phyloP scores from a whole-genome alignment of 768 basidiomycete species.

The Psilocybe tampanensis region DNA sequence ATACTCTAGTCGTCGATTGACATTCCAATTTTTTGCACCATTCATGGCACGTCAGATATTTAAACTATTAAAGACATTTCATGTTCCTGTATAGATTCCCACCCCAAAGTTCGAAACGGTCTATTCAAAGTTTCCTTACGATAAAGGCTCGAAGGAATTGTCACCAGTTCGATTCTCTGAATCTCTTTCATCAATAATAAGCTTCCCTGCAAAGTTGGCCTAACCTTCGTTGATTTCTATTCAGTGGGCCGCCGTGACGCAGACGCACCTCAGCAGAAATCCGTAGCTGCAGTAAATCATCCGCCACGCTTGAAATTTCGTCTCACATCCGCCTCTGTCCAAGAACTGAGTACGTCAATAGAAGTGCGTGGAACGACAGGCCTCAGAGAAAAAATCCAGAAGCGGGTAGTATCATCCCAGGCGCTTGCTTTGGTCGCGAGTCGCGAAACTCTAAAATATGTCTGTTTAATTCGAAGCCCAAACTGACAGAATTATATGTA shows the following conservation, averaged over 20 bases:
- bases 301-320: conserved; percentile 1
- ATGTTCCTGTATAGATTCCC: not conserved
- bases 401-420: not conserved
- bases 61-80: not conserved
- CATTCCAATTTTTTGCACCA: not conserved
- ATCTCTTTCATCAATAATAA: not conserved
- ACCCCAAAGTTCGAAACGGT: too few species aligned
- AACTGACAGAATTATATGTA: not conserved
- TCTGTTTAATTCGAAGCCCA: not conserved
- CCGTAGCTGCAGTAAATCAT: conserved; percentile 7
- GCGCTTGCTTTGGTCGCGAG: not conserved
- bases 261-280: not conserved
- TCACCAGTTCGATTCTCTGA: not conserved
- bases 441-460: conserved; percentile 1
- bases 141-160: not conserved
- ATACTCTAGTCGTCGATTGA: too few species aligned
- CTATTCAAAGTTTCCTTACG: too few species aligned
- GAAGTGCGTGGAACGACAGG: not conserved
- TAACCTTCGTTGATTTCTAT: too few species aligned
- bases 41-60: not conserved
- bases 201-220: too few species aligned
- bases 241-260: not conserved
- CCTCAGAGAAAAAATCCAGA: not conserved
- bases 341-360: conserved; percentile 4
- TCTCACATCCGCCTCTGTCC: not conserved